phyloP scores from a whole-genome alignment of 176 grass and related monocot species.

The Aegilops speltoides region DNA sequence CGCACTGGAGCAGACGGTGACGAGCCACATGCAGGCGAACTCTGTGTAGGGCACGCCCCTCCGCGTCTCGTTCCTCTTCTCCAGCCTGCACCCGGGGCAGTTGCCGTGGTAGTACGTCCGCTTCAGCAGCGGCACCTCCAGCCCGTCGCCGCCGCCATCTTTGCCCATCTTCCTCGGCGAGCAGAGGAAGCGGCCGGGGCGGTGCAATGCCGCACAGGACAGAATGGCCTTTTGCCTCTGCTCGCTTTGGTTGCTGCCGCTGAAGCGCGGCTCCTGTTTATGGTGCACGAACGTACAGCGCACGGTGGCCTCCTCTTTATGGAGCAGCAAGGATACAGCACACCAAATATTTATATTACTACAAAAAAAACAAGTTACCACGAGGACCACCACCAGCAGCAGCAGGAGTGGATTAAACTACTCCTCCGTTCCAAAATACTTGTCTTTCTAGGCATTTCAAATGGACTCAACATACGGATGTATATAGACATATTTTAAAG shows the following conservation, averaged over 20 bases:
- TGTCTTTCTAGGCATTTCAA: too few relatives aligned
- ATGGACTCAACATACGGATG: too few relatives aligned
- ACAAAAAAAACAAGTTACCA: neutral
- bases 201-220: neutral
- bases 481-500: too few relatives aligned
- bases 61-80: conserved; percentile 31
- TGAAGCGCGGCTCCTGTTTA: neutral
- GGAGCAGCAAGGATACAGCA: too few relatives aligned
- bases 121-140: conserved; percentile 20
- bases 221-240: neutral
- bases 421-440: too few relatives aligned
- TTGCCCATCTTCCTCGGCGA: conserved; percentile 3
- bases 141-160: neutral
- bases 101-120: conserved; percentile 11
- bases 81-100: conserved; percentile 51
- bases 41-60: conserved; percentile 34
- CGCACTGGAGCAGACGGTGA: conserved; percentile 53
- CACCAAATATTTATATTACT: too few relatives aligned
- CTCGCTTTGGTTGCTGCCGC: neutral
- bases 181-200: neutral
- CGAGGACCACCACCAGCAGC: too few relatives aligned
- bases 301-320: neutral
- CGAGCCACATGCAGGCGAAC: conserved; percentile 55
- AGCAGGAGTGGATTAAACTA: neutral
- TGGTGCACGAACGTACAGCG: neutral